phyloP scores from a whole-genome alignment of 1,284 basidiomycete species.

The Flammula alnicola region DNA sequence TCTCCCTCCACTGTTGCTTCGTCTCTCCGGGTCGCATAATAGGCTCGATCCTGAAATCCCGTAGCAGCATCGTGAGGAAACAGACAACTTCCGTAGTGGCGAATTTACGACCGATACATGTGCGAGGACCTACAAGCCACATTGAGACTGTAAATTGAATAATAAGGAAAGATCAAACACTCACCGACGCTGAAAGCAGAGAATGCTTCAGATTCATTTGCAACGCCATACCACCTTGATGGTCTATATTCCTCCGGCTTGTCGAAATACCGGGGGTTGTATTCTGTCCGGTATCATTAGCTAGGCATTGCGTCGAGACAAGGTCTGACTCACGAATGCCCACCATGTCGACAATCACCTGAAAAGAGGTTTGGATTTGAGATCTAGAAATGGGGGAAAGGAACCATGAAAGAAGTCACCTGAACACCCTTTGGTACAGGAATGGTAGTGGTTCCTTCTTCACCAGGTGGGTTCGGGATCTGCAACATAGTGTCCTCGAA shows the following conservation, averaged over 20 bases:
- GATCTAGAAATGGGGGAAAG: background rate
- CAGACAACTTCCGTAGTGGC: conserved; percentile 54
- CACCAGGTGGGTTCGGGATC: conserved; percentile 33
- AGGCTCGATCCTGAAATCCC: conserved; percentile 55
- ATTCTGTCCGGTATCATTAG: too few relatives aligned
- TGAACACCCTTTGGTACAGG: conserved; percentile 35
- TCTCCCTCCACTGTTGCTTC: conserved; percentile 43
- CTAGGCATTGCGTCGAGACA: too few relatives aligned
- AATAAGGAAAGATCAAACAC: conserved; percentile 14
- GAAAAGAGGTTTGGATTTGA: background rate
- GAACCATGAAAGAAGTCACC: conserved; percentile 8
- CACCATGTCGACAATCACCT: conserved; percentile 53
- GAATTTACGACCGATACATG: conserved; percentile 61
- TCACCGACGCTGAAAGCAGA: conserved; percentile 53
- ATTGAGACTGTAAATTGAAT: background rate
- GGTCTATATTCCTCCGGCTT: conserved; percentile 38
- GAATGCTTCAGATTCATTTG: conserved; percentile 40
- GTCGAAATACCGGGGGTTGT: conserved; percentile 39
- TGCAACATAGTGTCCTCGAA: conserved; percentile 35
- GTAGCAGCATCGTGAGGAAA: conserved; percentile 52
- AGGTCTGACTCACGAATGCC: conserved; percentile 54
- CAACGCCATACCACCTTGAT: conserved; percentile 38
- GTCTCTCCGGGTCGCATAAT: conserved; percentile 46
- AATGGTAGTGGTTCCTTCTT: conserved; percentile 32
- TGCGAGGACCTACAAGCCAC: conserved; percentile 44